Evolutionary conservation across 306 rosid species (phyloP), one percentile per base, ranked within the genome.

Genomic region (Carpinus fangiana): DNA sequence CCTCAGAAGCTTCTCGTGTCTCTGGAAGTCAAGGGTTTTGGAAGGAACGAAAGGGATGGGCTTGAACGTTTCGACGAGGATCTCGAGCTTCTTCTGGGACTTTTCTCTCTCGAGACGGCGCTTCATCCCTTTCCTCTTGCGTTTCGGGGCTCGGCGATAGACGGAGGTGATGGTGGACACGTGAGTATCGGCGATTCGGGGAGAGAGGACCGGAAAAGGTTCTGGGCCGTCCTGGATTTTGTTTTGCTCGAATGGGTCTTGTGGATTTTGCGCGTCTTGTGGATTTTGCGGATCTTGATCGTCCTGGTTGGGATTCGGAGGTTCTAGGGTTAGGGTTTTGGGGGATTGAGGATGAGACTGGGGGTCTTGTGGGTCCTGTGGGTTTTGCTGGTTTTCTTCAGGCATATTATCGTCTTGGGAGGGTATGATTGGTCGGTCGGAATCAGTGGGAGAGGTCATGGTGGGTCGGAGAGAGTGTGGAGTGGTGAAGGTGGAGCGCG

Each of bases 41-140:
- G 64, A 48, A 0, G 98, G 95, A 0, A 79, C 59, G n/a, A 94
- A 94, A 9, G 97, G 97, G 69, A 90, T 79, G 2, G 97, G 98
- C 8, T 79, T 90, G 62, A 94, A 87, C 81, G 89, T 81, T 83
- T 84, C 82, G 43, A 76, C 74, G 0, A 90, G 78, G 65, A 80
- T 87, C 69, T 82, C 87, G 43, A 88, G 79, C 72, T 89, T 94
- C 88, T 86, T 87, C 56, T 79, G 78, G 6, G 68, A 75, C 81
- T 84, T 86, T 75, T 75, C 85, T 54, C 76, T 78, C 12, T 84
- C 89, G 14, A 60, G 76, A 34, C 72, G 71, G 26, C 86, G 83
- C 78, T 78, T 89, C 5, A 50, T 12, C 5, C 70, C 76, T 4
- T 11, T 0, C 43, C 81, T 86, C 81, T 69, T 84, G 76, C 86